Evolutionary conservation across 1,284 basidiomycete species (phyloP).

Genomic region (Leccinum idahoense): DNA sequence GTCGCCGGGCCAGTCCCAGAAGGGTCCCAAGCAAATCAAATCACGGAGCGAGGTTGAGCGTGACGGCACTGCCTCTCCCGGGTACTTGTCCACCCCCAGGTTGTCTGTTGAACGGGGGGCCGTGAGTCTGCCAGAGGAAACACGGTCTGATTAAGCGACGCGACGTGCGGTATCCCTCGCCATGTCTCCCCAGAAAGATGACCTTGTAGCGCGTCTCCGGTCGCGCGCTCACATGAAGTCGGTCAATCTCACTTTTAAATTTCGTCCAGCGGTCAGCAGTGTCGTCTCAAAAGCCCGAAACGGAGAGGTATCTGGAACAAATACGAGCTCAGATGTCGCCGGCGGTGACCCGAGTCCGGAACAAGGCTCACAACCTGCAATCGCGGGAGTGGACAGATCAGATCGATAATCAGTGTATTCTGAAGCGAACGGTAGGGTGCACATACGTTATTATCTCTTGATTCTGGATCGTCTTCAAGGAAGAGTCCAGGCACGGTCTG

Average conservation of each 20-base stretch:
- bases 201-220: conserved; percentile 51
- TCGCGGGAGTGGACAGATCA: neutral
- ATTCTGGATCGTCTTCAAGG: conserved; percentile 20
- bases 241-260: conserved; percentile 39
- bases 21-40: neutral
- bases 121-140: neutral
- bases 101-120: conserved; percentile 53
- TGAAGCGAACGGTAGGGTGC: neutral
- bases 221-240: conserved; percentile 41
- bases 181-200: conserved; percentile 65
- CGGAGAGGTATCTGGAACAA: conserved; percentile 45
- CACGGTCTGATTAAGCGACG: neutral
- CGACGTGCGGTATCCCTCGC: conserved; percentile 53
- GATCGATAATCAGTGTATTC: neutral
- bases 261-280: conserved; percentile 49
- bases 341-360: neutral
- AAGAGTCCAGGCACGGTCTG: conserved; percentile 18
- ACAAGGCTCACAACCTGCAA: conserved; percentile 17
- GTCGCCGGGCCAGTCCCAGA: neutral
- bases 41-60: neutral
- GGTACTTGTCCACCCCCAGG: conserved; percentile 64
- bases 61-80: conserved; percentile 37
- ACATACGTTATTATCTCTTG: conserved; percentile 15
- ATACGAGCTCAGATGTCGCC: neutral
- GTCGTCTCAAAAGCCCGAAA: conserved; percentile 55